Conservation (phyloP, 306 rosid species). For the Prunus mongolica region DNA sequence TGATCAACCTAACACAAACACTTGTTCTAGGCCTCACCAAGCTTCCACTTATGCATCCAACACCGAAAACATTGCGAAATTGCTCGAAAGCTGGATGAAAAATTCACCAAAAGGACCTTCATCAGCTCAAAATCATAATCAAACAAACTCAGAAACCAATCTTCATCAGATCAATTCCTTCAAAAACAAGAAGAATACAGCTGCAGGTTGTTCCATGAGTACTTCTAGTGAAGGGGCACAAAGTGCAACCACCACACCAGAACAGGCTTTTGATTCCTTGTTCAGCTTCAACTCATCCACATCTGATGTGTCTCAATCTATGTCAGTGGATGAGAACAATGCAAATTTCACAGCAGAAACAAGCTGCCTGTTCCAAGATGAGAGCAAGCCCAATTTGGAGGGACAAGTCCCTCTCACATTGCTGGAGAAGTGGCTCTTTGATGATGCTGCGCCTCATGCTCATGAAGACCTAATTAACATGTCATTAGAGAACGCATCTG, state of each 20-base stretch:
- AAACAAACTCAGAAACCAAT: slow-evolving; percentile 11
- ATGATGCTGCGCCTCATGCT: slow-evolving; percentile 55
- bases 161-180: background rate
- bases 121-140: background rate
- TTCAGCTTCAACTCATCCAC: slow-evolving; percentile 45
- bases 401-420: slow-evolving; percentile 54
- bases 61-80: slow-evolving; percentile 62
- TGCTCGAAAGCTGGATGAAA: slow-evolving; percentile 77
- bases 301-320: slow-evolving; percentile 29
- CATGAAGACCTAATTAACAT: slow-evolving; percentile 52
- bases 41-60: slow-evolving; percentile 63
- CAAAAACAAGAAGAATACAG: slow-evolving; percentile 4
- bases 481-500: slow-evolving; percentile 40
- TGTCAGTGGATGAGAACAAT: slow-evolving; percentile 27
- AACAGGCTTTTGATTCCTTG: slow-evolving; percentile 38
- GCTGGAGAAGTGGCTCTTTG: slow-evolving; percentile 84
- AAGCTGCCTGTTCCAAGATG: slow-evolving; percentile 30
- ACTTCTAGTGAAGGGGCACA: slow-evolving; percentile 52
- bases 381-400: slow-evolving; percentile 44
- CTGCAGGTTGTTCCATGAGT: slow-evolving; percentile 4
- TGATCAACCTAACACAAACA: background rate
- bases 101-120: slow-evolving; percentile 37
- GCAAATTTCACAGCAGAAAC: slow-evolving; percentile 17
- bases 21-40: slow-evolving; percentile 12
- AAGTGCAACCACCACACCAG: slow-evolving; percentile 34